Evolutionary conservation across 805 yeast species (phyloP).

Genomic region (Sugiyamaella floridensis): DNA sequence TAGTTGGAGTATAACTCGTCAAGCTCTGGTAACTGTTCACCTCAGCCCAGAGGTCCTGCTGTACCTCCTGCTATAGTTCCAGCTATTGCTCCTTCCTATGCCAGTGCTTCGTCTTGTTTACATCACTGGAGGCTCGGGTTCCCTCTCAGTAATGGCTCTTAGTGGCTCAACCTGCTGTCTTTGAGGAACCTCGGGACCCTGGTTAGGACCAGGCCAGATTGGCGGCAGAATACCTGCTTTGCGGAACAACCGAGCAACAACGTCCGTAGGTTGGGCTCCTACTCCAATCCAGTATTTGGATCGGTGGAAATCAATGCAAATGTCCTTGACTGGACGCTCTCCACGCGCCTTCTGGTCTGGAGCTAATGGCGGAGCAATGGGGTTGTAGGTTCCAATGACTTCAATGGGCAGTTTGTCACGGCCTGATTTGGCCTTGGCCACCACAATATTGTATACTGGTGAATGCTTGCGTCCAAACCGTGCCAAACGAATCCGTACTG

Average conservation of each 20-base stretch:
- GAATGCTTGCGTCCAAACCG: constrained; percentile 84
- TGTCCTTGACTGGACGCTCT: constrained; percentile 61
- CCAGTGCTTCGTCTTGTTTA: not conserved
- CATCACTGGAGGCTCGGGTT: constrained; percentile 7
- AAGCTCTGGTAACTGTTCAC: too few species aligned
- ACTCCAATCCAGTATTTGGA: constrained; percentile 96
- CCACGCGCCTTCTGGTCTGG: constrained; percentile 54
- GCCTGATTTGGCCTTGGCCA: constrained; percentile 67
- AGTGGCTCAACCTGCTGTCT: constrained; percentile 12
- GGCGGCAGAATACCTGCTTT: constrained; percentile 57
- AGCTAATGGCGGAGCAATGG: constrained; percentile 64
- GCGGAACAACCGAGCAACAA: constrained; percentile 68
- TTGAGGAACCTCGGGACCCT: constrained; percentile 18
- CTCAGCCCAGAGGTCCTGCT: too few species aligned
- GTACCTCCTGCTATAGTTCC: too few species aligned
- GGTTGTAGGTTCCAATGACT: constrained; percentile 90
- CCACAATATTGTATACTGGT: constrained; percentile 90
- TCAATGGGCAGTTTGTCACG: constrained; percentile 86
- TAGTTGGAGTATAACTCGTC: too few species aligned
- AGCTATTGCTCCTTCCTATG: too few species aligned
- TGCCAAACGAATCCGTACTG: constrained; percentile 82
- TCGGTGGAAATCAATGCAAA: constrained; percentile 77
- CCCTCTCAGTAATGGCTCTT: constrained; percentile 2
- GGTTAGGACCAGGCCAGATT: constrained; percentile 31
- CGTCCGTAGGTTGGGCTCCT: constrained; percentile 89